Conservation (phyloP, 1,284 basidiomycete species). For the Apiotrichum akiyoshidainum region DNA sequence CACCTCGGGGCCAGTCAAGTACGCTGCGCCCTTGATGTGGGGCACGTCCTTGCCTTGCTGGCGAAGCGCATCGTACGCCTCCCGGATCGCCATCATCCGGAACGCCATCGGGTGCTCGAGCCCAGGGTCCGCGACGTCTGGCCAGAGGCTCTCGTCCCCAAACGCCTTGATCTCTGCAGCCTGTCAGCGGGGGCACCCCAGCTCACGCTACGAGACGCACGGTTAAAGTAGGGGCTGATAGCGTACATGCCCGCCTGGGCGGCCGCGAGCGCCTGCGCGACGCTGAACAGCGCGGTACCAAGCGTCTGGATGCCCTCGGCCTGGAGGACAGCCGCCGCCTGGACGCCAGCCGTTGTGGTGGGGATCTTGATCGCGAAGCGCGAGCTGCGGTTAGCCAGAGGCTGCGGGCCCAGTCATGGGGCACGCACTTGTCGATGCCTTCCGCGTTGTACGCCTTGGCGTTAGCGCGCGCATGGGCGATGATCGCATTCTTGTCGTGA, state of each 20-base stretch:
- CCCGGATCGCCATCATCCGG: no score
- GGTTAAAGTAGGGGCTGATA: conserved; percentile 43
- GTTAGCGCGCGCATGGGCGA: conserved; percentile 19
- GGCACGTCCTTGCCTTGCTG: no score
- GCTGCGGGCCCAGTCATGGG: neutral
- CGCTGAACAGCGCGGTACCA: conserved; percentile 36
- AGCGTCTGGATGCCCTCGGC: conserved; percentile 40
- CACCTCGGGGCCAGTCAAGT: no score
- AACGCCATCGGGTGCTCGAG: no score
- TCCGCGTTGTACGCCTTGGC: conserved; percentile 19
- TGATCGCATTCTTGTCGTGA: conserved; percentile 18
- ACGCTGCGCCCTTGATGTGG: no score
- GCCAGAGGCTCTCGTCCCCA: no score
- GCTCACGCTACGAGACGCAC: no score
- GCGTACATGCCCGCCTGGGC: conserved; percentile 39
- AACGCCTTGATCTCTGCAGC: no score
- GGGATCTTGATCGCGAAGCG: conserved; percentile 46
- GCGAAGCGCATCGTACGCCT: no score
- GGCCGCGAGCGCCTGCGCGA: conserved; percentile 41
- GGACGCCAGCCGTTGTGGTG: conserved; percentile 34
- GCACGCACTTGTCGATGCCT: conserved; percentile 19
- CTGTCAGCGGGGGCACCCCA: no score
- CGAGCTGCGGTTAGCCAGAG: conserved; percentile 10
- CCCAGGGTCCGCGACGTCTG: no score
- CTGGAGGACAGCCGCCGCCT: conserved; percentile 26